Percentiles rank a stretch among this genome's conserved stretches.
Evolutionary conservation across 202 grass and related monocot species (phyloP).

Genomic region (Eragrostis tef): DNA sequence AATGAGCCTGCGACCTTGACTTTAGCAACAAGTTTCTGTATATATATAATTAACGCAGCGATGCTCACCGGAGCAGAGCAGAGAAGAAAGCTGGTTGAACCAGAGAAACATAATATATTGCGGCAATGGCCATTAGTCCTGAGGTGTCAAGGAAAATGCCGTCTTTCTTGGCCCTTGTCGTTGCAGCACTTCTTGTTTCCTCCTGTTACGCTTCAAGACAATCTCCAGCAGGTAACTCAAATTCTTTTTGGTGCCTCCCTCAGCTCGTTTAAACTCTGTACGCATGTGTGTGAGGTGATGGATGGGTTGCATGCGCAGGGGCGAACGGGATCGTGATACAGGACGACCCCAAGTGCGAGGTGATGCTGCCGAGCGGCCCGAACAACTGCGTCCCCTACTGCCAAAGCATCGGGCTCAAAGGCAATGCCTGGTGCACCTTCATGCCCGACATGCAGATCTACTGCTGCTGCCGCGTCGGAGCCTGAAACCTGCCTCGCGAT

Average conservation of each 20-base stretch:
- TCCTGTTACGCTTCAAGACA: background rate
- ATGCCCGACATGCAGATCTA: conserved; percentile 25
- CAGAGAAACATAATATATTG: background rate
- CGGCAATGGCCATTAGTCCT: background rate
- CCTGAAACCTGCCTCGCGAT: too few relatives aligned
- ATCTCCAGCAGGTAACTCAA: background rate
- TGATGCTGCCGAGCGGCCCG: background rate
- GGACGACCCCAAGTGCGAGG: background rate
- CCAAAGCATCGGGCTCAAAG: background rate
- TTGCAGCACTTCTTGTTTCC: background rate
- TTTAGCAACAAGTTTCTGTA: background rate
- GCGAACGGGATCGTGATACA: background rate
- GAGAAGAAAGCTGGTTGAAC: background rate
- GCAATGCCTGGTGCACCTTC: background rate
- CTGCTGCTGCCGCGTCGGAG: conserved; percentile 11
- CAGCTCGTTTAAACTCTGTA: background rate
- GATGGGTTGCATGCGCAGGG: background rate
- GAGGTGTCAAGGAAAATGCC: background rate
- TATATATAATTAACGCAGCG: background rate
- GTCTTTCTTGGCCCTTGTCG: background rate
- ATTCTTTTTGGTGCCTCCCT: background rate
- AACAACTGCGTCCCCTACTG: background rate
- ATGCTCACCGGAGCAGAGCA: background rate
- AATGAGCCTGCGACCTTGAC: too few relatives aligned
- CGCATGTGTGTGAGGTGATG: too few relatives aligned